Evolutionary conservation across 75 land plant genomes (phyloP).

Genomic region (Adiantum capillusveneris): DNA sequence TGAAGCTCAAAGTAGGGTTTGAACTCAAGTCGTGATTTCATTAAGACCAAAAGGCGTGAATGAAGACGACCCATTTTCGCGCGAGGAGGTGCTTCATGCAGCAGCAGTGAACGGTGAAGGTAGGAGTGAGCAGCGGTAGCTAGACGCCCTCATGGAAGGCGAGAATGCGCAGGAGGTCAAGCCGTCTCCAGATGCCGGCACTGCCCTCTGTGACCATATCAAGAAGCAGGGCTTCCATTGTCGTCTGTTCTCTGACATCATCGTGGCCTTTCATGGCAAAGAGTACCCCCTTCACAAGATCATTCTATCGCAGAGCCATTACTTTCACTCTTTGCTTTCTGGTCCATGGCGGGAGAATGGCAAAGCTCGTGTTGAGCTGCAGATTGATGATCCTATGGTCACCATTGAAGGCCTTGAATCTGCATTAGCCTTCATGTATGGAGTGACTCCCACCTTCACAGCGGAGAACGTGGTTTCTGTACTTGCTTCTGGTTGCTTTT

Average conservation of each 20-base stretch:
- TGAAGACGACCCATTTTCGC: no score
- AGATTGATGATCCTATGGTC: conserved; percentile 31
- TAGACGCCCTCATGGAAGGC: no score
- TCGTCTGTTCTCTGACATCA: conserved; percentile 31
- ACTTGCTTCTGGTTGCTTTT: conserved; percentile 30
- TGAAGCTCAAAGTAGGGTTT: no score
- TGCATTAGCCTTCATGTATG: conserved; percentile 22
- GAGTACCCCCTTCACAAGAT: conserved; percentile 27
- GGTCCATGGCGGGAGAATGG: conserved; percentile 31
- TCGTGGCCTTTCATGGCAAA: conserved; percentile 13
- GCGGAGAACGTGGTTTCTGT: conserved; percentile 16
- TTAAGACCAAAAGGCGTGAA: no score
- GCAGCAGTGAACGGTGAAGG: no score
- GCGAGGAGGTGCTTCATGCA: no score
- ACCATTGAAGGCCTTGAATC: conserved; percentile 18
- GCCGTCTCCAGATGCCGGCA: conserved; percentile 7
- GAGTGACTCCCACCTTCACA: conserved; percentile 12
- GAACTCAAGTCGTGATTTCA: no score
- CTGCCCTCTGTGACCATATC: conserved; percentile 27
- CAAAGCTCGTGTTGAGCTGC: conserved; percentile 25
- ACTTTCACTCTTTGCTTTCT: conserved; percentile 20
- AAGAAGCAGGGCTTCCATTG: conserved; percentile 19
- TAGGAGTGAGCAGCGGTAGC: no score
- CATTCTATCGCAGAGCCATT: conserved; percentile 25
- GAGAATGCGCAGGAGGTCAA: no score